These are phyloP conservation scores for Ganoderma meredithae DNA, from an alignment of 1,284 basidiomycete species.

Conservation along the genomic window DNA sequence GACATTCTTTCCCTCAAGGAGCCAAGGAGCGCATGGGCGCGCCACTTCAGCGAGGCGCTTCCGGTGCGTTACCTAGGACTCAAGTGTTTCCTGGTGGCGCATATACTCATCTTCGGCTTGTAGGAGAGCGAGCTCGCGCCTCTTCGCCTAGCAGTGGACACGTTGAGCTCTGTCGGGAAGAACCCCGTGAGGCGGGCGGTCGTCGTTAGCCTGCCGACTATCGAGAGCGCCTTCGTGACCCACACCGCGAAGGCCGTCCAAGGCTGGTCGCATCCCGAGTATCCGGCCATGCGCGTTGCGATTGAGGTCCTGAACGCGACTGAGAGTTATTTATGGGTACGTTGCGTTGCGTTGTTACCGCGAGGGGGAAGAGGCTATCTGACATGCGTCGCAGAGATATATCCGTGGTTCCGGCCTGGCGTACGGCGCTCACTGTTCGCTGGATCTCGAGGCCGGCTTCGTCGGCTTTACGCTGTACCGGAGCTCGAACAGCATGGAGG, in stretches of 20 bases:
- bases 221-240: conserved; percentile 91
- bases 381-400: conserved; percentile 53
- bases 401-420: conserved; percentile 94
- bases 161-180: conserved; percentile 80
- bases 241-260: conserved; percentile 83
- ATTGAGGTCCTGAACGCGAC: conserved; percentile 91
- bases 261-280: conserved; percentile 86
- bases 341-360: conserved; percentile 15
- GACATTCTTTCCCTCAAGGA: conserved; percentile 78
- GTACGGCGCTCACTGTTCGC: conserved; percentile 86
- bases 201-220: conserved; percentile 90
- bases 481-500: conserved; percentile 90
- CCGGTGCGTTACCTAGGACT: conserved; percentile 54
- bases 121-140: conserved; percentile 65
- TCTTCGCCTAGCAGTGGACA: conserved; percentile 73
- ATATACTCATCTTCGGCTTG: conserved; percentile 1
- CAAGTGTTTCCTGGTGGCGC: conserved; percentile 5
- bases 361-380: neutral
- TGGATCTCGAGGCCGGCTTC: conserved; percentile 86
- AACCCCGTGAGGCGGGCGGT: conserved; percentile 81
- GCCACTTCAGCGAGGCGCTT: conserved; percentile 69
- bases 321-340: conserved; percentile 94
- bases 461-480: conserved; percentile 86
- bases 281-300: conserved; percentile 87
- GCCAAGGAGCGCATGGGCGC: conserved; percentile 78